phyloP scores from a whole-genome alignment of 129 eudicot genomes.

The Pittosporum tobira region DNA sequence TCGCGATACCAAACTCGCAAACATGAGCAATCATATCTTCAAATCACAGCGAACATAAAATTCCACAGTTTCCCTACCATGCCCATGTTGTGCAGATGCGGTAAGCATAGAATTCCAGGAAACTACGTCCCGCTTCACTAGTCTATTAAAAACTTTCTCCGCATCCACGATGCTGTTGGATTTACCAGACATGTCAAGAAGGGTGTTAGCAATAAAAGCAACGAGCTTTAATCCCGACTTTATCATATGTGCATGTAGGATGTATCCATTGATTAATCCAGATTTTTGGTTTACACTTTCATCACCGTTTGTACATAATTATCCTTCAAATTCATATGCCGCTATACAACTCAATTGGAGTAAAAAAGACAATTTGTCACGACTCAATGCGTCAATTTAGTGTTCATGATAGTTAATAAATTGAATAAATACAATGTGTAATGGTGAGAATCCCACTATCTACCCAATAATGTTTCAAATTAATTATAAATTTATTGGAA shows the following conservation, averaged over 20 bases:
- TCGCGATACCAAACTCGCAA: slow-evolving; percentile 16
- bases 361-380: no score
- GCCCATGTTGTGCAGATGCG: slow-evolving; percentile 76
- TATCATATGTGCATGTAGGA: slow-evolving; percentile 41
- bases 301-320: no score
- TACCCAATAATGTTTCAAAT: no score
- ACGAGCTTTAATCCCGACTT: slow-evolving; percentile 53
- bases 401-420: no score
- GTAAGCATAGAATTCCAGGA: slow-evolving; percentile 85
- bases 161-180: slow-evolving; percentile 71
- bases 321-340: no score
- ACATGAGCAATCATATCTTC: slow-evolving; percentile 13
- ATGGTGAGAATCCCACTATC: no score
- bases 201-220: slow-evolving; percentile 68
- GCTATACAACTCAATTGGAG: no score
- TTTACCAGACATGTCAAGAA: slow-evolving; percentile 78
- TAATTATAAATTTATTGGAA: no score
- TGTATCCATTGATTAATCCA: slow-evolving; percentile 59
- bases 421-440: no score
- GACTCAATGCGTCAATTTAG: background rate
- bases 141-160: slow-evolving; percentile 45
- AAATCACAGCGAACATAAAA: slow-evolving; percentile 12
- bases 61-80: slow-evolving; percentile 48
- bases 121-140: slow-evolving; percentile 44
- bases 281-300: no score